These are phyloP conservation scores for Aaosphaeria pasadenensis DNA, from an alignment of 2,329 filamentous ascomycete species.

Conservation along the genomic window DNA sequence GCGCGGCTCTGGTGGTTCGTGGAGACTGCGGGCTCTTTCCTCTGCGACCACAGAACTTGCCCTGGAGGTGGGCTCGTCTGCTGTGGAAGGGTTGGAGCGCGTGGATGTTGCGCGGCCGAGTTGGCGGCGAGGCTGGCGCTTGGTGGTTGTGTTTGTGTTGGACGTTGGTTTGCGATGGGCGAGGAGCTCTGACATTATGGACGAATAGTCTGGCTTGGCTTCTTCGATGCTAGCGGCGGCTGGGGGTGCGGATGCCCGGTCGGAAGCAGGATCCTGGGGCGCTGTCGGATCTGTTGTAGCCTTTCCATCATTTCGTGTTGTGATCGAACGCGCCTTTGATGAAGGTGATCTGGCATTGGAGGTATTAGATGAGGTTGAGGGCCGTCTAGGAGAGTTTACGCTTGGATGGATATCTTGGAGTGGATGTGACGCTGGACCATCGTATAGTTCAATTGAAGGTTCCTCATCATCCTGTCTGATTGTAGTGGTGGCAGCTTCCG, in stretches of 20 bases:
- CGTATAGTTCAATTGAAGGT: slow-evolving; percentile 9
- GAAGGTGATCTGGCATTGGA: slow-evolving; percentile 6
- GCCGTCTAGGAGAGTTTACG: slow-evolving; percentile 28
- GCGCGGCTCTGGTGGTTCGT: background rate
- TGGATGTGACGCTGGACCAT: slow-evolving; percentile 21
- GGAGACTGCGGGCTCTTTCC: background rate
- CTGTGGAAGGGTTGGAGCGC: slow-evolving; percentile 25
- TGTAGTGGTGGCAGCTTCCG: slow-evolving; percentile 10
- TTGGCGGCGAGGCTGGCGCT: slow-evolving; percentile 19
- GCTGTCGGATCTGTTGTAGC: background rate
- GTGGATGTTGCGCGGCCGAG: slow-evolving; percentile 31
- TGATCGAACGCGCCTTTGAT: slow-evolving; percentile 4
- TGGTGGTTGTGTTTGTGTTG: slow-evolving; percentile 11
- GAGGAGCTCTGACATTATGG: slow-evolving; percentile 27
- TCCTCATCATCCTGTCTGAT: slow-evolving; percentile 9
- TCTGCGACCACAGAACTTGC: slow-evolving; percentile 14
- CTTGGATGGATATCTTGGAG: slow-evolving; percentile 24
- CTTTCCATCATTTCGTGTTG: slow-evolving; percentile 5
- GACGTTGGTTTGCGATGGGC: slow-evolving; percentile 22
- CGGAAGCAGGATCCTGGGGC: no score
- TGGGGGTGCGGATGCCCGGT: no score
- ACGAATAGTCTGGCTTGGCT: slow-evolving; percentile 21
- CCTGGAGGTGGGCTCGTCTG: slow-evolving; percentile 12
- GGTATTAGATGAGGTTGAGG: slow-evolving; percentile 23
- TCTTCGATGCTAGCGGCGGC: background rate